Evolutionary conservation across 2,329 filamentous ascomycete species (phyloP).

Genomic region (Periconia macrospinosa): DNA sequence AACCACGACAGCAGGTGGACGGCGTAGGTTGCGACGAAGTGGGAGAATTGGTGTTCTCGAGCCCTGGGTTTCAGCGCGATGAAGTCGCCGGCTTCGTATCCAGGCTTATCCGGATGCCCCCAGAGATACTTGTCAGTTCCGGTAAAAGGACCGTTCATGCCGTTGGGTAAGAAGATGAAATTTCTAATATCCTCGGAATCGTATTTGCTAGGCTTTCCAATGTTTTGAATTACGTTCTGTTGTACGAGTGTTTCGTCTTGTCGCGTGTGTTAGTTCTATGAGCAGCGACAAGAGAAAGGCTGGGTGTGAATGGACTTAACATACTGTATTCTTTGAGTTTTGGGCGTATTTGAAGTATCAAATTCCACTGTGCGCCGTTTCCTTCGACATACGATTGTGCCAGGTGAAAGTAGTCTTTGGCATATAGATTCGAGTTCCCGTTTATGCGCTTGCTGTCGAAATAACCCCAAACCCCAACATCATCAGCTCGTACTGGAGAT

Average conservation of each 20-base stretch:
- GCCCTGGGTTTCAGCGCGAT: constrained; percentile 6
- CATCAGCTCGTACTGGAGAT: background rate
- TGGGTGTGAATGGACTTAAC: no score
- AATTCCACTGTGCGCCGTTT: background rate
- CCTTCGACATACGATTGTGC: background rate
- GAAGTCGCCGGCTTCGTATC: constrained; percentile 1
- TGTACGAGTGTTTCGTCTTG: constrained; percentile 8
- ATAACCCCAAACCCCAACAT: background rate
- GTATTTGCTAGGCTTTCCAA: constrained; percentile 1
- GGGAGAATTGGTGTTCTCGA: constrained; percentile 13
- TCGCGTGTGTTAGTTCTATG: background rate
- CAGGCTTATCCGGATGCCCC: background rate
- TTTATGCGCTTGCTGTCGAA: no score
- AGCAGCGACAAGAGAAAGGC: background rate
- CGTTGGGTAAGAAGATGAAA: constrained; percentile 3
- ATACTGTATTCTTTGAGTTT: constrained; percentile 7
- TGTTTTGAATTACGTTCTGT: background rate
- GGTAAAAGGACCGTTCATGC: background rate
- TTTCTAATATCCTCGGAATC: constrained; percentile 11
- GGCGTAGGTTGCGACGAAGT: constrained; percentile 6
- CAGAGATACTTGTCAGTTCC: constrained; percentile 3
- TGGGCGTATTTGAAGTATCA: constrained; percentile 1
- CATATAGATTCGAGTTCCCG: background rate
- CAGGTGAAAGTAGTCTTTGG: background rate
- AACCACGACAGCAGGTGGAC: constrained; percentile 8